Evolutionary conservation across 2,329 filamentous ascomycete species (phyloP), one percentile per base, ranked within the genome.

Genomic region (Teratosphaeria viscida): DNA sequence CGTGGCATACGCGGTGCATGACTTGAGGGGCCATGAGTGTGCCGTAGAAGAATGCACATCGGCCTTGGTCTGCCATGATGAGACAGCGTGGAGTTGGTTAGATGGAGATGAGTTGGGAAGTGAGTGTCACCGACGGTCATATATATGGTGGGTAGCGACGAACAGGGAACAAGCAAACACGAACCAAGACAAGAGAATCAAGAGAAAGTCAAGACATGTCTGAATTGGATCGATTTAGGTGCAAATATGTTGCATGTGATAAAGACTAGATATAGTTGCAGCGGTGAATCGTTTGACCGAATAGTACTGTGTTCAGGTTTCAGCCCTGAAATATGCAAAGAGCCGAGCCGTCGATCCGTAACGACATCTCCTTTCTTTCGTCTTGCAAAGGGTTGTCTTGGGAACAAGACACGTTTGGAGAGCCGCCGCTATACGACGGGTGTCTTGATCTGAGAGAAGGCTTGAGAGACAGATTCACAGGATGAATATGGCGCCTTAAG

Each of bases 21-120:
- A 97, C 86, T 69, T 88, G 84, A 0, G 88, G 85, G n/a, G 87
- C 88, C 91, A 96, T 96, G 70, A 86, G 74, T 29, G 83, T 85
- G 64, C 80, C 84, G 71, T 87, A 87, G 79, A 86, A 86, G 76
- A 87, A 86, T 65, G 82, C 81, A 19, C 77, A 77, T 67, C 79
- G 77, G 54, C 26, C 39, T 39, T 55, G 27, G 6, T 39, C 16
- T 37, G 47, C 56, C 56, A 58, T 58, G 56, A 26, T 26, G 29
- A 32, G 3, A 32, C 29, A 32, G 29, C 29, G 29, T 32, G 29
- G 3, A 3, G 29, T 43, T 43, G 37, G 11, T 14, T 43, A 14
- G 5, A 43, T 5, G 11, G 12, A 43, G 16, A 14, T 14, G 12
- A 43, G 37, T 2, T 43, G 8, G 16, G 37, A 43, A 16, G 16